A percentile compares a stretch with the other conserved stretches of the same genome.
Conservation (phyloP, 805 yeast species). For the Saccharomycopsis sp. region DNA sequence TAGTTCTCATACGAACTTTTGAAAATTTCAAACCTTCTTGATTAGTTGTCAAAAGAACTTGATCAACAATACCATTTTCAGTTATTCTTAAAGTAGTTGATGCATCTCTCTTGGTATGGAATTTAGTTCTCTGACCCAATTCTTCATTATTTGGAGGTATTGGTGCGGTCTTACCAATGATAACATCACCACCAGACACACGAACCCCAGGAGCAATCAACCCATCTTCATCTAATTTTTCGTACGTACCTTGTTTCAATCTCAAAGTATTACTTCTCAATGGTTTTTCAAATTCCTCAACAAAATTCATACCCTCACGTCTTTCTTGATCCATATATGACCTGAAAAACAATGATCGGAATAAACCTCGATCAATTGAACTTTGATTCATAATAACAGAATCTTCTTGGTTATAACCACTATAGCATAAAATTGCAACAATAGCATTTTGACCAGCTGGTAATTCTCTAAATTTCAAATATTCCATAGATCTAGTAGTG, state of each 20-base stretch:
- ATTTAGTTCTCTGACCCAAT: constrained; percentile 96
- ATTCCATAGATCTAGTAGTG: constrained; percentile 97
- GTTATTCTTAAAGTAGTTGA: constrained; percentile 96
- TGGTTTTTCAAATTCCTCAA: constrained; percentile 97
- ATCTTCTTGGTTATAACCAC: constrained; percentile 99
- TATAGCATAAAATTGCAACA: constrained; percentile 96
- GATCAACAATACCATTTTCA: constrained; percentile 97
- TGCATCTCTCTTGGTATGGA: constrained; percentile 97
- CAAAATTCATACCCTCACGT: constrained; percentile 96
- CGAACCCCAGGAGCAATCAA: constrained; percentile 96
- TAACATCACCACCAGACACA: constrained; percentile 97
- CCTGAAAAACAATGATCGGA: constrained; percentile 92
- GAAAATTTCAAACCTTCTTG: constrained; percentile 98
- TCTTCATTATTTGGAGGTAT: constrained; percentile 99
- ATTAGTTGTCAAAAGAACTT: constrained; percentile 91
- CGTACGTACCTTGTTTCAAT: constrained; percentile 96
- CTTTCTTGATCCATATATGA: constrained; percentile 98
- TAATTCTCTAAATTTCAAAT: constrained; percentile 90
- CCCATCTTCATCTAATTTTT: constrained; percentile 97
- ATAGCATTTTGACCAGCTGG: constrained; percentile 99
- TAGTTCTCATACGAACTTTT: constrained; percentile 97
- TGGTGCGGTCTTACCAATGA: constrained; percentile 98
- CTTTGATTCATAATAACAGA: constrained; percentile 99
- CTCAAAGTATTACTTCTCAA: constrained; percentile 89
- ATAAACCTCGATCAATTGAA: constrained; percentile 92